Evolutionary conservation across 1,284 basidiomycete genomes (phyloP).

Genomic region (Trichosporon ovoides): DNA sequence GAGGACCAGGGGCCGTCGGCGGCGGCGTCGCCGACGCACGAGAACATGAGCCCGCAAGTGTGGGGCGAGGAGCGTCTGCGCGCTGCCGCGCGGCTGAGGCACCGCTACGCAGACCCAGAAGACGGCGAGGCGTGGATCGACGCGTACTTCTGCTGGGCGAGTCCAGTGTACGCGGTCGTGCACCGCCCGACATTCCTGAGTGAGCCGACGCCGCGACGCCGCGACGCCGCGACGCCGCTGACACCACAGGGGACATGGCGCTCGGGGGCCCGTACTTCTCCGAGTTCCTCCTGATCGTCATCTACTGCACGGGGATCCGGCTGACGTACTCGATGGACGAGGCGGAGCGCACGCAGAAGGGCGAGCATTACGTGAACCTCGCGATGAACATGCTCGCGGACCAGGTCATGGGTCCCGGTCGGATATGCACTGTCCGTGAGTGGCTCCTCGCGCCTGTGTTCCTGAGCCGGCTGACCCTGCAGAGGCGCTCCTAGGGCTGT

Average conservation of each 20-base stretch:
- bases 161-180: slow-evolving; percentile 16
- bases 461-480: neutral
- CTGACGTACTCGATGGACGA: slow-evolving; percentile 20
- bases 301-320: slow-evolving; percentile 22
- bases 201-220: neutral
- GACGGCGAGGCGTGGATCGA: slow-evolving; percentile 24
- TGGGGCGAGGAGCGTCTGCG: slow-evolving; percentile 20
- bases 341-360: slow-evolving; percentile 18
- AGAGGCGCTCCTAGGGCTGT: slow-evolving; percentile 21
- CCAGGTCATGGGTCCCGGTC: slow-evolving; percentile 20
- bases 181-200: slow-evolving; percentile 17
- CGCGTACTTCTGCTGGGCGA: slow-evolving; percentile 26
- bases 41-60: neutral
- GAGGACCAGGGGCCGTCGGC: slow-evolving; percentile 12
- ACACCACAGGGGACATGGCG: slow-evolving; percentile 22
- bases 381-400: slow-evolving; percentile 22
- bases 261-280: slow-evolving; percentile 24
- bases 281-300: slow-evolving; percentile 22
- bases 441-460: neutral
- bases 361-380: slow-evolving; percentile 19
- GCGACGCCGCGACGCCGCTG: neutral
- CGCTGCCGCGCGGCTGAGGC: slow-evolving; percentile 16
- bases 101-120: slow-evolving; percentile 22
- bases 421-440: slow-evolving; percentile 12
- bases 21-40: slow-evolving; percentile 7